Evolutionary conservation across 2,329 filamentous ascomycete genomes (phyloP), one percentile per base, ranked within the genome.

Genomic region (Colletotrichum melonis): DNA sequence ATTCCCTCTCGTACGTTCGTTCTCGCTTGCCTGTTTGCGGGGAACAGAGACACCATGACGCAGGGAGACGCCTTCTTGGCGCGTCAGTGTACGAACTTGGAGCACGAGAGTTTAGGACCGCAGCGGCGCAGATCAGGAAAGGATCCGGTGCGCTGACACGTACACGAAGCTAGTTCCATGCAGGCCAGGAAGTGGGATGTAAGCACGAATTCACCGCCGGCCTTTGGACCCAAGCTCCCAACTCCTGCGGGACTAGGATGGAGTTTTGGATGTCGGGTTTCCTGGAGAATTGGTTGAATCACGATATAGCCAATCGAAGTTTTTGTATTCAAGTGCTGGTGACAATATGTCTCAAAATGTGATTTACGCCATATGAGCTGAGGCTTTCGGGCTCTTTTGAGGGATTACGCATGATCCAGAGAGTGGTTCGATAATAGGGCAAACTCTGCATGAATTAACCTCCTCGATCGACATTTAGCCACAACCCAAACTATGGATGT

Each of bases 1-100:
- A 4, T 32, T 32, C 19, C 19, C 8, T 12, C 16, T 14, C 30
- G 24, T 16, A 3, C n/a, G 52, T 56, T 69, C 58, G 32, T 64
- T 64, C 9, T 69, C 42, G 28, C 30, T 30, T n/a, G 11, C 19
- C 26, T 30, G 46, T 54, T 55, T 64, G 69, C 69, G 66, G 69
- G 59, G 66, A 59, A 55, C 30, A 46, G 35, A 55, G 42, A 56
- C 69, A 52, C 11, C 14, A 49, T 64, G 65, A 72, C 58, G 65
- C 69, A 63, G 28, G 26, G 56, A 35, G 42, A 35, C 14, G 38
- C 54, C 52, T 49, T 30, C 22, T 54, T 19, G 60, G 49, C 49
- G 64, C n/a, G 22, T 58, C 26, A 28, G 9, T 28, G 11, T 52
- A 26, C 32, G 5, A 14, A 28, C 6, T 32, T 9, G 7, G 24